phyloP scores from a whole-genome alignment of 352 stramenopile species.

The Thalassiosira hispida region DNA sequence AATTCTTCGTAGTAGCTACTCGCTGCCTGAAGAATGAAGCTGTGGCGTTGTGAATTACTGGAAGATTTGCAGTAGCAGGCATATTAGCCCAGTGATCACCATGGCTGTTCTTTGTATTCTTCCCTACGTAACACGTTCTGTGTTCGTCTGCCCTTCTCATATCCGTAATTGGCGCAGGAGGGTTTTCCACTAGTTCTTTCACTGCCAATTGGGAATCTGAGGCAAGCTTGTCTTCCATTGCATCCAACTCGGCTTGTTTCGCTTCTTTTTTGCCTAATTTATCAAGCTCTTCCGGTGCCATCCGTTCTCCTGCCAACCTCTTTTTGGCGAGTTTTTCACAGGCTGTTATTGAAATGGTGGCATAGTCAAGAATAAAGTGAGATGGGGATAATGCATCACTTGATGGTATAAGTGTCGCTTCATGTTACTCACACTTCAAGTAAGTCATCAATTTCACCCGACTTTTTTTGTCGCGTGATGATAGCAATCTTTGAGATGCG shows the following conservation, averaged over 20 bases:
- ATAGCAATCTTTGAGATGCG: conserved; percentile 70
- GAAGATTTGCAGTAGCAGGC: conserved; percentile 63
- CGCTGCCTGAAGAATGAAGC: conserved; percentile 46
- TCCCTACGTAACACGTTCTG: conserved; percentile 75
- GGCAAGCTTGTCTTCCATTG: conserved; percentile 45
- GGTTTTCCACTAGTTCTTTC: conserved; percentile 73
- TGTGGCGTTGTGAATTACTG: conserved; percentile 17
- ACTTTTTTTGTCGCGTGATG: conserved; percentile 64
- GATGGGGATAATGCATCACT: too few species aligned
- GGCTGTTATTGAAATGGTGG: too few species aligned
- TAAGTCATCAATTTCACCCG: conserved; percentile 51
- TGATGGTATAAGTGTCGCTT: too few species aligned
- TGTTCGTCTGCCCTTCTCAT: conserved; percentile 81
- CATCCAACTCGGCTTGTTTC: conserved; percentile 56
- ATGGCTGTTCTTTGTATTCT: conserved; percentile 72
- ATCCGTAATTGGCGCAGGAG: conserved; percentile 74
- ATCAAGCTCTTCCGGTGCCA: conserved; percentile 55
- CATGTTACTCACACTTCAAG: too few species aligned
- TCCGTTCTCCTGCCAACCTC: conserved; percentile 26
- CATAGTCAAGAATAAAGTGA: too few species aligned
- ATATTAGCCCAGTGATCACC: conserved; percentile 74
- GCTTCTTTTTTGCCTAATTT: conserved; percentile 66
- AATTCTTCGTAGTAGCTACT: conserved; percentile 1
- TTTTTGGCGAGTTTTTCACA: conserved; percentile 49
- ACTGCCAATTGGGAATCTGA: conserved; percentile 57